phyloP scores from a whole-genome alignment of 2,329 filamentous ascomycete genomes.

The Seiridium cupressi region DNA sequence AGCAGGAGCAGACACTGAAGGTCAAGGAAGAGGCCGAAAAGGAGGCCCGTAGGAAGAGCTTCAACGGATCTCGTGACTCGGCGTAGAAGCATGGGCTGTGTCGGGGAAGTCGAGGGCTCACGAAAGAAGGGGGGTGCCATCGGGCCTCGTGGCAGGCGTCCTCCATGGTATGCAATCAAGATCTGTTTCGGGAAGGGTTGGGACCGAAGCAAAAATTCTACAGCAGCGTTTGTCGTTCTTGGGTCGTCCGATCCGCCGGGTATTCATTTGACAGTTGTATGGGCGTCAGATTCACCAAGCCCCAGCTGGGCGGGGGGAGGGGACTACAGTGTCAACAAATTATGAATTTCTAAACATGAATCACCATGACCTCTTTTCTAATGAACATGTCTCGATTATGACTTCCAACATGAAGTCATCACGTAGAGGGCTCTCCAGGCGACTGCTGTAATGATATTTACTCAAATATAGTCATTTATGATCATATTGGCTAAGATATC shows the following conservation, averaged over 20 bases:
- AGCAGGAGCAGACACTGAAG: slow-evolving; percentile 74
- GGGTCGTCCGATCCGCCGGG: neutral
- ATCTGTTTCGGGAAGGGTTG: too few relatives aligned
- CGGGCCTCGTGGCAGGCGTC: too few relatives aligned
- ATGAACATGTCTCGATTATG: neutral
- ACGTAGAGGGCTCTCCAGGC: slow-evolving; percentile 11
- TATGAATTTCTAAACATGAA: neutral
- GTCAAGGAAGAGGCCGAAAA: slow-evolving; percentile 58
- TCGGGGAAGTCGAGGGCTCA: too few relatives aligned
- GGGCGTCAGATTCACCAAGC: neutral
- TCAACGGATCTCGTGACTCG: slow-evolving; percentile 17
- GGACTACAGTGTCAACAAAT: too few relatives aligned
- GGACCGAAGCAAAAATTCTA: neutral
- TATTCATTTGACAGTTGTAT: neutral
- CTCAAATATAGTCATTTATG: too few relatives aligned
- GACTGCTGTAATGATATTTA: too few relatives aligned
- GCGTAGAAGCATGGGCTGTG: neutral
- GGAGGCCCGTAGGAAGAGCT: slow-evolving; percentile 39
- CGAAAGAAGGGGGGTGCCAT: too few relatives aligned
- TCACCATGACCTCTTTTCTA: neutral
- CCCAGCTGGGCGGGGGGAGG: neutral
- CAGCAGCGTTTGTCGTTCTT: neutral
- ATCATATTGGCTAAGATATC: too few relatives aligned
- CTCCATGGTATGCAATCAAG: too few relatives aligned
- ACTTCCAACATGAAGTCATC: neutral